These are phyloP conservation scores for Epichloe hybrida DNA, from an alignment of 2,329 filamentous ascomycete species.

Conservation along the genomic window DNA sequence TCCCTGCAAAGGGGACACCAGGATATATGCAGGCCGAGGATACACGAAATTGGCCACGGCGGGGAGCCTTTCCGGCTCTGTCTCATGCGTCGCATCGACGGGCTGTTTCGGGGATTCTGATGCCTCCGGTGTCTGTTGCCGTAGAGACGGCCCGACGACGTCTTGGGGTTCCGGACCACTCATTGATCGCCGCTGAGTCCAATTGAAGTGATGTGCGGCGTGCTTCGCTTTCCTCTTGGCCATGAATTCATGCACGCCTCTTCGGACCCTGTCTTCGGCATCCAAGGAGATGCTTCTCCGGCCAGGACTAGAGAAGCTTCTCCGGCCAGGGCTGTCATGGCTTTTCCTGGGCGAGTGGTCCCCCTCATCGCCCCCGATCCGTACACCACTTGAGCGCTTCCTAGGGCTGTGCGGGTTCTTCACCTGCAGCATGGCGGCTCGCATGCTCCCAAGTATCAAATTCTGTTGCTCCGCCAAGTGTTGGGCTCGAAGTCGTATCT, in stretches of 20 bases:
- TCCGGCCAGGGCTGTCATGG: slow-evolving; percentile 20
- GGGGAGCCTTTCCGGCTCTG: slow-evolving; percentile 15
- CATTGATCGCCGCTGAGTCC: background rate
- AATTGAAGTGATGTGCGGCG: background rate
- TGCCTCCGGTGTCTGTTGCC: background rate
- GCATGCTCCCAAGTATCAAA: slow-evolving; percentile 25
- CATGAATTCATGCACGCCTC: slow-evolving; percentile 34
- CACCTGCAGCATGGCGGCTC: slow-evolving; percentile 17
- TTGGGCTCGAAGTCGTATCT: slow-evolving; percentile 57
- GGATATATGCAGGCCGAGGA: slow-evolving; percentile 40
- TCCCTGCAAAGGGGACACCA: slow-evolving; percentile 55
- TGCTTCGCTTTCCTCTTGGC: slow-evolving; percentile 22
- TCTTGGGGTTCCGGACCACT: background rate
- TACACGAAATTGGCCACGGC: slow-evolving; percentile 20
- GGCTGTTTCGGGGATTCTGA: background rate
- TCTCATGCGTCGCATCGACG: background rate
- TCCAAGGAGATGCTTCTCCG: slow-evolving; percentile 27
- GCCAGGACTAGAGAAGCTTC: slow-evolving; percentile 21
- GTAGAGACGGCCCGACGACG: background rate
- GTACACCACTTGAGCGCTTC: slow-evolving; percentile 23
- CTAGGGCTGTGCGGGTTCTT: slow-evolving; percentile 12
- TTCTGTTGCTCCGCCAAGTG: slow-evolving; percentile 53
- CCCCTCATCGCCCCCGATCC: slow-evolving; percentile 36
- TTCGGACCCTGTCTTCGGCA: slow-evolving; percentile 33
- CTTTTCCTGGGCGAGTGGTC: slow-evolving; percentile 23